phyloP scores from a whole-genome alignment of 1,284 basidiomycete species.

The Ustilago vetiveriae region DNA sequence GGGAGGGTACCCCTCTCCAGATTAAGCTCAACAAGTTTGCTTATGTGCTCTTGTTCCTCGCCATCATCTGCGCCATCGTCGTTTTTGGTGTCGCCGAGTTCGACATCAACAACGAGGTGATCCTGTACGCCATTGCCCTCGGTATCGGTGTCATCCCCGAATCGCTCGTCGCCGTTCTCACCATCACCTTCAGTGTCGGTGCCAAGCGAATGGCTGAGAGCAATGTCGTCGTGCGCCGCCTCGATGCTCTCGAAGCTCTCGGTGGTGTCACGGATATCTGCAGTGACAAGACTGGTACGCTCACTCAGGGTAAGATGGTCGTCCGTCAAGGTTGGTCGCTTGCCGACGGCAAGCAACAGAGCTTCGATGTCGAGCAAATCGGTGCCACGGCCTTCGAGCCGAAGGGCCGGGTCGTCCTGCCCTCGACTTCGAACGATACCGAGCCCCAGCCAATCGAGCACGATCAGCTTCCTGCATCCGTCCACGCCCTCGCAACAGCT shows the following conservation, averaged over 20 bases:
- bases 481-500: slow-evolving; percentile 46
- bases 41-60: slow-evolving; percentile 73
- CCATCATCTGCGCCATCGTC: slow-evolving; percentile 70
- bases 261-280: slow-evolving; percentile 59
- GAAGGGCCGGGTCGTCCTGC: slow-evolving; percentile 33
- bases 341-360: slow-evolving; percentile 17
- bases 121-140: slow-evolving; percentile 68
- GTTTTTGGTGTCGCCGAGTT: slow-evolving; percentile 71
- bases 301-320: slow-evolving; percentile 64
- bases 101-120: slow-evolving; percentile 68
- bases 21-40: slow-evolving; percentile 75
- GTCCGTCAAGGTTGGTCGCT: slow-evolving; percentile 54
- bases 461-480: slow-evolving; percentile 22
- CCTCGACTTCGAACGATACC: slow-evolving; percentile 2
- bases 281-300: slow-evolving; percentile 63
- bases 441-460: slow-evolving; percentile 19
- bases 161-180: slow-evolving; percentile 68
- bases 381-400: slow-evolving; percentile 55
- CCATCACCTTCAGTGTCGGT: slow-evolving; percentile 60
- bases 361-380: slow-evolving; percentile 50
- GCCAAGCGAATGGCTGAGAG: slow-evolving; percentile 61
- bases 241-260: slow-evolving; percentile 61
- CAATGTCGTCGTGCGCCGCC: slow-evolving; percentile 60
- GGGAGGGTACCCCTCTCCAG: slow-evolving; percentile 73
- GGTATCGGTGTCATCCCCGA: slow-evolving; percentile 65